Evolutionary conservation across 176 grass and related monocot genomes (phyloP).

Genomic region (Otatea glauca): DNA sequence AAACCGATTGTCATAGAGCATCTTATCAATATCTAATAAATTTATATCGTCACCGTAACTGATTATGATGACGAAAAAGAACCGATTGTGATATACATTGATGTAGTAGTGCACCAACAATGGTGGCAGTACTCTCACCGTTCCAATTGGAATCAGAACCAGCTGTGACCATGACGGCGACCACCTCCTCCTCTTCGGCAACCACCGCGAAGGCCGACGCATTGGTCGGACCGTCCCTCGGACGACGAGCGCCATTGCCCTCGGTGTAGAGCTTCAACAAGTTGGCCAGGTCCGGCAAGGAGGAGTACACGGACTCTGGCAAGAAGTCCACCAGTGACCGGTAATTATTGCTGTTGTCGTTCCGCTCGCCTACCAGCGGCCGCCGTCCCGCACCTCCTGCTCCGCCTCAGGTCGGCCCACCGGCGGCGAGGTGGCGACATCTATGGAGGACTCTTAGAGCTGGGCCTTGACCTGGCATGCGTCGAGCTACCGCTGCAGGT

Average conservation of each 20-base stretch:
- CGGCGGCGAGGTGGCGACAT: not conserved
- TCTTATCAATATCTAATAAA: too few species aligned
- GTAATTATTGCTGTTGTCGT: slow-evolving; percentile 42
- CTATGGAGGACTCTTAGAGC: not conserved
- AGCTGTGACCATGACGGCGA: not conserved
- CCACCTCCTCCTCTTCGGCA: slow-evolving; percentile 13
- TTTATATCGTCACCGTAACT: too few species aligned
- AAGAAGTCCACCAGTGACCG: slow-evolving; percentile 55
- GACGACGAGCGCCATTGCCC: not conserved
- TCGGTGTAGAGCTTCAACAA: slow-evolving; percentile 51
- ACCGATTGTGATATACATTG: too few species aligned
- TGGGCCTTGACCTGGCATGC: slow-evolving; percentile 41
- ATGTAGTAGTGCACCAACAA: too few species aligned
- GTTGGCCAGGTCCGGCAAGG: slow-evolving; percentile 52
- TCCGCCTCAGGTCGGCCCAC: not conserved
- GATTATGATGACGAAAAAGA: too few species aligned
- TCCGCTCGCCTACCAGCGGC: not conserved
- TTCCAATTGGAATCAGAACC: not conserved
- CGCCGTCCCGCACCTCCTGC: not conserved
- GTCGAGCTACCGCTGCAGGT: slow-evolving; percentile 46
- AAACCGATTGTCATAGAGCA: too few species aligned
- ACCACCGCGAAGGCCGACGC: not conserved
- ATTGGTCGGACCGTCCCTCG: not conserved
- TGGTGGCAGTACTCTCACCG: not conserved
- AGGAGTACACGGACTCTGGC: slow-evolving; percentile 45